phyloP scores from a whole-genome alignment of 768 basidiomycete species.

The Tricholoma furcatifolium region DNA sequence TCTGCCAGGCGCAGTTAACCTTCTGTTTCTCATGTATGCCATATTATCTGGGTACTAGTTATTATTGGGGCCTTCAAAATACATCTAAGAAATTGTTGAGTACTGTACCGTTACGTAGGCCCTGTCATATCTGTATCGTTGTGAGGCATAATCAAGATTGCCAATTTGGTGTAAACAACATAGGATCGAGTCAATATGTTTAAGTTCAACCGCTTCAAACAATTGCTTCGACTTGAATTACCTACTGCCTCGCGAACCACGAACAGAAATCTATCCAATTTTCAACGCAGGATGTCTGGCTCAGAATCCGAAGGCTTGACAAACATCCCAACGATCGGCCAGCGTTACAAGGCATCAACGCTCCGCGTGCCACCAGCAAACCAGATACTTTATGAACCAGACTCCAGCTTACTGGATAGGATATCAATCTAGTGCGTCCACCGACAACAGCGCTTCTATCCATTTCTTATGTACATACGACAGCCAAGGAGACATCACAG shows the following conservation, averaged over 20 bases:
- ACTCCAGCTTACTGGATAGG: conserved; percentile 44
- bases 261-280: not conserved
- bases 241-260: not conserved
- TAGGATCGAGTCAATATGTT: not conserved
- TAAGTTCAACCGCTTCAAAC: not conserved
- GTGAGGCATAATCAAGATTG: too few relatives aligned
- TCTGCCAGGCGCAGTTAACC: conserved; percentile 3
- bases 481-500: conserved; percentile 81
- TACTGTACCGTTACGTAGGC: too few relatives aligned
- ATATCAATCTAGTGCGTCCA: conserved; percentile 66
- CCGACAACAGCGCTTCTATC: not conserved
- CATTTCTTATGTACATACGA: not conserved
- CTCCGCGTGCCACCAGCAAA: conserved; percentile 35
- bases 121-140: not conserved
- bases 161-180: not conserved
- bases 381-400: conserved; percentile 36
- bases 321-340: conserved; percentile 53
- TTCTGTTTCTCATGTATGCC: not conserved
- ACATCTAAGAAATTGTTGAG: not conserved
- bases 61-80: not conserved
- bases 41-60: conserved; percentile 2
- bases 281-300: not conserved
- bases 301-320: conserved; percentile 1
- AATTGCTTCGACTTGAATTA: not conserved
- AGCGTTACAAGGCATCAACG: conserved; percentile 45